These are phyloP conservation scores for Hymenoscyphus occultus DNA, from an alignment of 2,329 filamentous ascomycete genomes.

Conservation along the genomic window DNA sequence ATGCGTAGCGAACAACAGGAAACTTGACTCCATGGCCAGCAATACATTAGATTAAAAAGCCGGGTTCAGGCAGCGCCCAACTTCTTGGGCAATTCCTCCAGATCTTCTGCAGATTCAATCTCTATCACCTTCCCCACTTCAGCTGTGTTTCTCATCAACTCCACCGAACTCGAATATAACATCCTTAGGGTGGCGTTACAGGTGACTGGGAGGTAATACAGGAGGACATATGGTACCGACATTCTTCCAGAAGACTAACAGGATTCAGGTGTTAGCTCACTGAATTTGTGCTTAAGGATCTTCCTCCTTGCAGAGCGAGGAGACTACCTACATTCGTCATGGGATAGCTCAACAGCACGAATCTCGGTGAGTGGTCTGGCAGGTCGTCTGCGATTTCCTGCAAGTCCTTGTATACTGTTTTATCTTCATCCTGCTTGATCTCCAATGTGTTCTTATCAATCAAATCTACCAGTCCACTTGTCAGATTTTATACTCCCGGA, in stretches of 20 bases:
- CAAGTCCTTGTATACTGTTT: constrained; percentile 75
- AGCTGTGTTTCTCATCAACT: constrained; percentile 88
- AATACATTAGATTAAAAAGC: not conserved
- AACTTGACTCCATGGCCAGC: not conserved
- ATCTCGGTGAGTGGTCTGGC: constrained; percentile 87
- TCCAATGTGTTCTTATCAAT: constrained; percentile 91
- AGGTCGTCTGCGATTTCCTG: constrained; percentile 82
- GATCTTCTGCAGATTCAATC: constrained; percentile 73
- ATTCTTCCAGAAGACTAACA: constrained; percentile 73
- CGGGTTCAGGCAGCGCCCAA: constrained; percentile 37
- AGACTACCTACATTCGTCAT: constrained; percentile 68
- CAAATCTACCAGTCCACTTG: constrained; percentile 56
- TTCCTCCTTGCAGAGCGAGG: not conserved
- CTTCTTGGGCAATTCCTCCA: constrained; percentile 76
- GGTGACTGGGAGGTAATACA: constrained; percentile 92
- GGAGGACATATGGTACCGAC: constrained; percentile 87
- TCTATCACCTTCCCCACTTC: constrained; percentile 89
- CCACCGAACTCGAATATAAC: constrained; percentile 94
- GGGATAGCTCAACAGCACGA: constrained; percentile 86
- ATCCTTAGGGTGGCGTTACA: constrained; percentile 85
- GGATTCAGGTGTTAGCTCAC: constrained; percentile 16
- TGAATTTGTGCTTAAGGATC: not conserved
- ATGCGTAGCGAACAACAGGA: not conserved
- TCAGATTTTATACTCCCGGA: constrained; percentile 13
- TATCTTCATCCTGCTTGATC: constrained; percentile 78